These are phyloP conservation scores for Ceriops decandra DNA, from an alignment of 345 rosid species.

Conservation along the genomic window DNA sequence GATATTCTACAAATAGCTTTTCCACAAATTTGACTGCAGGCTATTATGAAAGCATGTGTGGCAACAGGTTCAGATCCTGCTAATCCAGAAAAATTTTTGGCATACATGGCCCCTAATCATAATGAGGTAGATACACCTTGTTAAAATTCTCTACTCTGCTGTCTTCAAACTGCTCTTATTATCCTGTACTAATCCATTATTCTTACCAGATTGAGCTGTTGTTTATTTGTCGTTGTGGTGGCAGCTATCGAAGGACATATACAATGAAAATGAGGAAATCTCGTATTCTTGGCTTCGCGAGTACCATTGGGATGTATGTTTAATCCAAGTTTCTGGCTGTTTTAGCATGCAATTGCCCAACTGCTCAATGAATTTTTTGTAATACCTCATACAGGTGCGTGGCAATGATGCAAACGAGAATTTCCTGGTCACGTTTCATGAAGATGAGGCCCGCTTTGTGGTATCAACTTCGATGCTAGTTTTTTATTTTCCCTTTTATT, in stretches of 20 bases:
- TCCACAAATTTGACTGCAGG: constrained; percentile 41
- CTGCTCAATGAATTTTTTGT: constrained; percentile 10
- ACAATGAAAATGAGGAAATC: constrained; percentile 71
- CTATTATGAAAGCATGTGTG: constrained; percentile 84
- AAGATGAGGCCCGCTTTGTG: constrained; percentile 69
- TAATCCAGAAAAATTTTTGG: constrained; percentile 79
- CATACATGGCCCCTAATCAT: constrained; percentile 80
- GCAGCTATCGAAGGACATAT: constrained; percentile 74
- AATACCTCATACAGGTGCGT: constrained; percentile 44
- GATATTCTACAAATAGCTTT: not conserved
- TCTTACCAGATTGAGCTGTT: not conserved
- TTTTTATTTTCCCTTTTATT: not conserved
- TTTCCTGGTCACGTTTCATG: constrained; percentile 78
- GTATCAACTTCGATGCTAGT: constrained; percentile 35
- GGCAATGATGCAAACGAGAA: constrained; percentile 70
- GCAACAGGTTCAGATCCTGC: constrained; percentile 63
- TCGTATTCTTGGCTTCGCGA: constrained; percentile 87
- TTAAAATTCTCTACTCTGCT: not conserved
- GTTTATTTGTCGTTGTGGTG: constrained; percentile 15
- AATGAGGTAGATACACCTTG: constrained; percentile 58
- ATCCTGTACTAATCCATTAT: not conserved
- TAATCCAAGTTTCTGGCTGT: constrained; percentile 1
- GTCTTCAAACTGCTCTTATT: constrained; percentile 4
- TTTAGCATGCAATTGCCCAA: not conserved
- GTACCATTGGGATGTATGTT: constrained; percentile 91